Conservation (phyloP, 2,329 filamentous ascomycete genomes). For the Diaporthe sp. region DNA sequence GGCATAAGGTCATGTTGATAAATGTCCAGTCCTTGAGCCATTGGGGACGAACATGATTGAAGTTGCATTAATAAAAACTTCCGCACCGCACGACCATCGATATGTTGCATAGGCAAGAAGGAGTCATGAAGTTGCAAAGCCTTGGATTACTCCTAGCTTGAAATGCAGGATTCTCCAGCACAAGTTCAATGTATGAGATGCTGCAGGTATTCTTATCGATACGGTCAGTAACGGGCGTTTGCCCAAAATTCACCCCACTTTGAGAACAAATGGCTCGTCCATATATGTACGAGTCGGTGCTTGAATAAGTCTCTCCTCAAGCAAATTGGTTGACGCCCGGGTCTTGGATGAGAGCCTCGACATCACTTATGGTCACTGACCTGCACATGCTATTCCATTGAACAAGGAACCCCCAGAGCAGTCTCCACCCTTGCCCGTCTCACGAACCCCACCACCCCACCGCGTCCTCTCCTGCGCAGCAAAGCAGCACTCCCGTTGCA, state of each 20-base stretch:
- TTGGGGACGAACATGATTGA: neutral
- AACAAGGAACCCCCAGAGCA: conserved; percentile 1
- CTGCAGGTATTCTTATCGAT: conserved; percentile 20
- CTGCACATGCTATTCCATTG: neutral
- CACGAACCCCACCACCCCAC: conserved; percentile 19
- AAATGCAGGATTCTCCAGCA: too few relatives aligned
- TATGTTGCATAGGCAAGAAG: neutral
- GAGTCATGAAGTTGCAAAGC: neutral
- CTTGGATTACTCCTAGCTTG: neutral
- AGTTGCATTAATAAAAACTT: neutral
- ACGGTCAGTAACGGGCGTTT: conserved; percentile 26
- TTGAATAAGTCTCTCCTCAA: neutral
- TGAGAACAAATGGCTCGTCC: neutral
- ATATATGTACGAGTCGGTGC: conserved; percentile 1
- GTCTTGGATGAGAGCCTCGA: neutral
- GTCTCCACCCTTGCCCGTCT: conserved; percentile 23
- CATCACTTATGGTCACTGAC: neutral
- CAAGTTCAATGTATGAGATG: neutral
- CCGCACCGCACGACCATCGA: neutral
- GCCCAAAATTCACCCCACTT: conserved; percentile 24
- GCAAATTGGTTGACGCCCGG: too few relatives aligned
- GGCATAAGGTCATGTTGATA: neutral
- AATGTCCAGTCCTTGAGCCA: neutral
- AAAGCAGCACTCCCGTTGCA: neutral
- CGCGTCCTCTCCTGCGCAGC: neutral